Base-by-base conservation (phyloP, 768 basidiomycete species). In the Amanita thiersii region DNA sequence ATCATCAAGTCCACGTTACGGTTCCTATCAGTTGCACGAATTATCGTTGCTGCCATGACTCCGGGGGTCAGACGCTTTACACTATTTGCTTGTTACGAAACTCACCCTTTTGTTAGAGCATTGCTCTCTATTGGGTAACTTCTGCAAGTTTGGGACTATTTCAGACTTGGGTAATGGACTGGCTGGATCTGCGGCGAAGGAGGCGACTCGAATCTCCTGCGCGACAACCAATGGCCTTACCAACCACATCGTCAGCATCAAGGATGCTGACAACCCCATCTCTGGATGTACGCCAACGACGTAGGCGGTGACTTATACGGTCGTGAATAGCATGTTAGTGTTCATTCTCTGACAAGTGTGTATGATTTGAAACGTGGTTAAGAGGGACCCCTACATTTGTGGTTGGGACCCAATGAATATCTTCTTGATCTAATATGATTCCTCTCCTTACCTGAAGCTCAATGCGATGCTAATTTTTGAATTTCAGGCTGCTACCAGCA, bases 341-440 rank as follows among this genome's bases (percentile, higher is more conserved):
- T 31, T 29, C 30, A 1, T 30, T 42, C 40, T 31, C 17, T 40
- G 21, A 36, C 34, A 11, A 34, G 11, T 36, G 52, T 65, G 68
- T 47, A 77, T 86, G 86, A 89, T 70, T 76, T 80, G 43, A 84
- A 72, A 62, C 70, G 71, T 80, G 83, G 84, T 75, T 69, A 60
- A 50, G 77, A 86, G 77, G 77, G 75, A 80, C 66, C 82, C 79
- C 62, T 52, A 53, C 47, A 50, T 48, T 46, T 39, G 37, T 49
- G 57, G 55, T 51, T 55, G 81, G 70, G 57, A 61, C 67, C 70
- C 79, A 10, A 29, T 79, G 85, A 77, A 61, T 60, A 48, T 58
- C n/a, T 69, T 70, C 86, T 89, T 89, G 86, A 89, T 89, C 86
- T 89, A 89, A 89, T 88, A 81, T 88, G 86, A 89, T 73, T 37